Evolutionary conservation across 225 moss, liverwort and hornwort genomes (phyloP).

Genomic region (Marchantia paleacea): DNA sequence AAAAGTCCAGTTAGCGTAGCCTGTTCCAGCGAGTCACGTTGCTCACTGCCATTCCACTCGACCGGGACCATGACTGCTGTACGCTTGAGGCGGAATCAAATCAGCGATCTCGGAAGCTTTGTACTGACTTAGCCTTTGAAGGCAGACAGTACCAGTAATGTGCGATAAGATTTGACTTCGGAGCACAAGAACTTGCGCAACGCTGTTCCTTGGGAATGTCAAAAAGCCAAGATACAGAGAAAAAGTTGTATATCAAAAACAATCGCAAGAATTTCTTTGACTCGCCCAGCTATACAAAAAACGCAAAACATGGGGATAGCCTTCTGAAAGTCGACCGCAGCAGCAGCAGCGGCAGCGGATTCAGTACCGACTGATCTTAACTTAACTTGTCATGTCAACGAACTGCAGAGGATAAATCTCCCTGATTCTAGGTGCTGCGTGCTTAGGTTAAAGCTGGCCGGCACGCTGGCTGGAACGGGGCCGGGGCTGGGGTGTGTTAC

Average conservation of each 20-base stretch:
- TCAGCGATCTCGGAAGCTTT: not conserved
- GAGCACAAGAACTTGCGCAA: not conserved
- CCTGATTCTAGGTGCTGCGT: too few species aligned
- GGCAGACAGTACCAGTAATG: not conserved
- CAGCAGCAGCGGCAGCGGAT: too few species aligned
- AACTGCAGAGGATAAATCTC: too few species aligned
- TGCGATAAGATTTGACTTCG: not conserved
- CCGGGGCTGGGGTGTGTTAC: too few species aligned
- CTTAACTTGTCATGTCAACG: too few species aligned
- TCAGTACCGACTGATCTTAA: too few species aligned
- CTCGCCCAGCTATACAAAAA: too few species aligned
- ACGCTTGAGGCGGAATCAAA: not conserved
- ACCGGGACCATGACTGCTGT: not conserved
- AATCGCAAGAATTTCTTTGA: not conserved
- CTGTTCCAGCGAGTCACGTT: not conserved
- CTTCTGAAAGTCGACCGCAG: too few species aligned
- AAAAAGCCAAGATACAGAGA: not conserved
- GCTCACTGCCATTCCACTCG: not conserved
- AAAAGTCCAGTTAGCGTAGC: not conserved
- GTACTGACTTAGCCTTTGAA: not conserved
- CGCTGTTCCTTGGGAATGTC: not conserved
- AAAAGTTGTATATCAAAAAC: not conserved
- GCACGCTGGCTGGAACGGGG: too few species aligned
- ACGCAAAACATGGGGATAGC: too few species aligned
- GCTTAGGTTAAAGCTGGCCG: too few species aligned